Evolutionary conservation across 805 yeast species (phyloP).

Genomic region (Komagataella populi): DNA sequence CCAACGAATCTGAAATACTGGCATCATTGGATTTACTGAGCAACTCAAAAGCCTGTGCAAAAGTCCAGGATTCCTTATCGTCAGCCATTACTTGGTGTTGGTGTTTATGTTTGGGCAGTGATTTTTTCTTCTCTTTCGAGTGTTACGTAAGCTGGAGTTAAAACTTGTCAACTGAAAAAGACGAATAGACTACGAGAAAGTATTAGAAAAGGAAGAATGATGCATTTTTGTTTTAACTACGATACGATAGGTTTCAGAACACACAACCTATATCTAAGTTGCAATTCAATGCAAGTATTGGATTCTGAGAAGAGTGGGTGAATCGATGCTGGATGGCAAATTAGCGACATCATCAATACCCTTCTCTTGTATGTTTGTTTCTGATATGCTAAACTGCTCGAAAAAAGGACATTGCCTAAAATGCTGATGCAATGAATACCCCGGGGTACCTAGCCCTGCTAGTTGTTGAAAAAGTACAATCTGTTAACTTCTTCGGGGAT

Average conservation of each 20-base stretch:
- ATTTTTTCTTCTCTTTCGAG: background rate
- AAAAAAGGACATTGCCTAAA: background rate
- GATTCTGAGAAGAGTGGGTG: background rate
- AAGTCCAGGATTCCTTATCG: background rate
- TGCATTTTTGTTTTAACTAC: background rate
- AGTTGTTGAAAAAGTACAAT: slow-evolving; percentile 14
- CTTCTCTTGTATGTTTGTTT: background rate
- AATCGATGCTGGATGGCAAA: background rate
- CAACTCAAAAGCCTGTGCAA: background rate
- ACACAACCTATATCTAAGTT: background rate
- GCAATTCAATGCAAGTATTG: background rate
- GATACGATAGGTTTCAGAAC: background rate
- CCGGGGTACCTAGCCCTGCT: background rate
- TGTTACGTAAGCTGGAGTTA: background rate
- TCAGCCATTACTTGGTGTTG: background rate
- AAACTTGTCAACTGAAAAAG: background rate
- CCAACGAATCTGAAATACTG: background rate
- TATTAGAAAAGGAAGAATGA: background rate
- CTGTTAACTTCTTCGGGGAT: slow-evolving; percentile 27
- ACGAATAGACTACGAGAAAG: background rate
- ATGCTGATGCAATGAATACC: background rate
- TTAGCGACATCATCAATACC: no score
- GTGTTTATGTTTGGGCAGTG: background rate
- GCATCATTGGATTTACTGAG: background rate
- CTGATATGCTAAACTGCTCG: background rate